phyloP scores from a whole-genome alignment of 176 grass and related monocot genomes.

The Canna indica region DNA sequence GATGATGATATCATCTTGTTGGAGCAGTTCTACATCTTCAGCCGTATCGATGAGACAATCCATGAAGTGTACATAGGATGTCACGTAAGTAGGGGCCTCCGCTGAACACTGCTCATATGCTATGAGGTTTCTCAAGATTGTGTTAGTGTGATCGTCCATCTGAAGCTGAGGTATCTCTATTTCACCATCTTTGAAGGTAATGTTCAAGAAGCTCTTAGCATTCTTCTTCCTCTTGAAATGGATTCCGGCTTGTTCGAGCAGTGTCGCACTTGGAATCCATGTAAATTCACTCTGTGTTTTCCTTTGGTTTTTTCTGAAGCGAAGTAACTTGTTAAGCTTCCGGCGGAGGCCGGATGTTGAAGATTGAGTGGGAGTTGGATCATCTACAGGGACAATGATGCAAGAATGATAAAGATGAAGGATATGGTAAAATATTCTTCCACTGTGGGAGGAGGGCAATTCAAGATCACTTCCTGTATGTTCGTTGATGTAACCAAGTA shows the following conservation, averaged over 20 bases:
- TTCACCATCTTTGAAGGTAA: neutral
- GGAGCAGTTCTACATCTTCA: constrained; percentile 27
- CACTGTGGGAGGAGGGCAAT: neutral
- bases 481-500: neutral
- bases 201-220: constrained; percentile 13
- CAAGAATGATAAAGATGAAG: neutral
- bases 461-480: neutral
- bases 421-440: neutral
- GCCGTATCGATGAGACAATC: constrained; percentile 25
- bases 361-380: neutral
- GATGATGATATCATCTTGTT: constrained; percentile 7
- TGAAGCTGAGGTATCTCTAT: constrained; percentile 37
- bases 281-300: neutral
- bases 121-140: constrained; percentile 20
- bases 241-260: neutral
- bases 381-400: neutral
- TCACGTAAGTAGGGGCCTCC: neutral
- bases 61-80: constrained; percentile 30
- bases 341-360: neutral
- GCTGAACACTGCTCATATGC: constrained; percentile 32
- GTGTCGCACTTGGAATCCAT: neutral
- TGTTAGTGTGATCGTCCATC: constrained; percentile 20
- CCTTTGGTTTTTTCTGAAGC: neutral
- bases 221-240: no score
- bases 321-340: neutral